Conservation (phyloP, 2,329 filamentous ascomycete species). For the Aspergillus uvarum region DNA sequence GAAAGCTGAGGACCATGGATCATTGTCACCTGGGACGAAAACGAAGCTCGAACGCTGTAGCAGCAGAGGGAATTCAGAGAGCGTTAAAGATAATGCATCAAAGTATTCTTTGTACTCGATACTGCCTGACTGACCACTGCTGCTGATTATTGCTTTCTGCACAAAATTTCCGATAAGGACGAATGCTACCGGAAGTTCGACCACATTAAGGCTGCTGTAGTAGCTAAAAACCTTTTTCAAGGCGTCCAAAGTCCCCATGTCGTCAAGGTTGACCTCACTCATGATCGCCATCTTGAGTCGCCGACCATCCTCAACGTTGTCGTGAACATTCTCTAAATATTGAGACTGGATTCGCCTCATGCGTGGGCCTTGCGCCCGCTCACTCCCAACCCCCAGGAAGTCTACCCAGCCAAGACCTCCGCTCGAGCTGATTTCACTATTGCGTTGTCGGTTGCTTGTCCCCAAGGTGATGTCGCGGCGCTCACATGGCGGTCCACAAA, state of each 20-base stretch:
- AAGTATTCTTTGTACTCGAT: constrained; percentile 98
- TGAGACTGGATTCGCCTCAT: constrained; percentile 80
- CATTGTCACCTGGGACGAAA: constrained; percentile 94
- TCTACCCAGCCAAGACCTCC: constrained; percentile 96
- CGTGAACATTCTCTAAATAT: constrained; percentile 51
- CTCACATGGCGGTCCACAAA: constrained; percentile 90
- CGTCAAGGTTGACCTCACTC: constrained; percentile 83
- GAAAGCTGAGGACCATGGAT: constrained; percentile 92
- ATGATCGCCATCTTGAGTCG: constrained; percentile 67
- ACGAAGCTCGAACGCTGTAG: constrained; percentile 79
- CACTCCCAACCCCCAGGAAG: constrained; percentile 87
- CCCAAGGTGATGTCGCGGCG: constrained; percentile 77
- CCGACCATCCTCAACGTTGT: constrained; percentile 27
- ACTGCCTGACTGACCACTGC: constrained; percentile 71
- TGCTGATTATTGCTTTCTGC: constrained; percentile 57
- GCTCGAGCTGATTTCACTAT: constrained; percentile 51
- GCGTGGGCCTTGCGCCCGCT: constrained; percentile 74
- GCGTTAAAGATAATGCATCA: constrained; percentile 76
- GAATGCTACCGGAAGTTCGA: constrained; percentile 72
- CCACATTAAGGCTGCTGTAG: constrained; percentile 67
- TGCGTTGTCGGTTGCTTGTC: constrained; percentile 52
- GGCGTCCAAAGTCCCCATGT: constrained; percentile 76
- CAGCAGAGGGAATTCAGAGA: constrained; percentile 80
- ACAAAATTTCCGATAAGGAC: constrained; percentile 84
- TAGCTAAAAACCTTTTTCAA: constrained; percentile 73